Evolutionary conservation across 176 grass and related monocot genomes (phyloP).

Genomic region (Chrysopogon serrulatus): DNA sequence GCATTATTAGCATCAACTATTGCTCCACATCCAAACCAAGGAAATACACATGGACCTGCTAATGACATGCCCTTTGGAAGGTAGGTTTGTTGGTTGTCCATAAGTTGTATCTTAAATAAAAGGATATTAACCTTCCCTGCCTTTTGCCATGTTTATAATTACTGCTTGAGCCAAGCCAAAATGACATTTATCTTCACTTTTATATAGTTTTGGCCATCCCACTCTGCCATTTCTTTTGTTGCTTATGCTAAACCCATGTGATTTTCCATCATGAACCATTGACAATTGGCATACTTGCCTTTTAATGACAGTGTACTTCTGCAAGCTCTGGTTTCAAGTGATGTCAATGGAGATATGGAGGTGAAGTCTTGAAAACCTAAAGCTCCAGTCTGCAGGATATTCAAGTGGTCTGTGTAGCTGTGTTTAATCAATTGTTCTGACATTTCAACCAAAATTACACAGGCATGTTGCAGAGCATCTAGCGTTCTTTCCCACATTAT

Average conservation of each 20-base stretch:
- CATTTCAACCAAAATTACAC: conserved; percentile 38
- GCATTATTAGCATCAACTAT: conserved; percentile 86
- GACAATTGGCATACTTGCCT: conserved; percentile 25
- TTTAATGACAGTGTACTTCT: conserved; percentile 80
- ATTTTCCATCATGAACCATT: conserved; percentile 1
- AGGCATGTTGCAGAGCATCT: conserved; percentile 87
- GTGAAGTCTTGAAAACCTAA: conserved; percentile 34
- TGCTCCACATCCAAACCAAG: conserved; percentile 50
- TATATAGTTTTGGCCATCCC: conserved; percentile 9
- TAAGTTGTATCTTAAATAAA: conserved; percentile 14
- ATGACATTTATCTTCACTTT: not conserved
- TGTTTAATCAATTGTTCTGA: conserved; percentile 24
- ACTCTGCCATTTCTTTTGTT: not conserved
- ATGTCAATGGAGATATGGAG: conserved; percentile 85
- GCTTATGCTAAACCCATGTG: not conserved
- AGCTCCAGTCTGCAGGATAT: not conserved
- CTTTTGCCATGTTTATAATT: not conserved
- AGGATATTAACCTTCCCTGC: not conserved
- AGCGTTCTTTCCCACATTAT: conserved; percentile 93
- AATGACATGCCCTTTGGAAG: conserved; percentile 89
- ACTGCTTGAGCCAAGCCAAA: not conserved
- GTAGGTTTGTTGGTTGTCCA: conserved; percentile 34
- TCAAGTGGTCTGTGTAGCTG: not conserved
- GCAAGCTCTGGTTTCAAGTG: conserved; percentile 76
- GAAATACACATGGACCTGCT: conserved; percentile 12